Conservation (phyloP, 2,329 filamentous ascomycete species). For the Trichoderma aggressivum region DNA sequence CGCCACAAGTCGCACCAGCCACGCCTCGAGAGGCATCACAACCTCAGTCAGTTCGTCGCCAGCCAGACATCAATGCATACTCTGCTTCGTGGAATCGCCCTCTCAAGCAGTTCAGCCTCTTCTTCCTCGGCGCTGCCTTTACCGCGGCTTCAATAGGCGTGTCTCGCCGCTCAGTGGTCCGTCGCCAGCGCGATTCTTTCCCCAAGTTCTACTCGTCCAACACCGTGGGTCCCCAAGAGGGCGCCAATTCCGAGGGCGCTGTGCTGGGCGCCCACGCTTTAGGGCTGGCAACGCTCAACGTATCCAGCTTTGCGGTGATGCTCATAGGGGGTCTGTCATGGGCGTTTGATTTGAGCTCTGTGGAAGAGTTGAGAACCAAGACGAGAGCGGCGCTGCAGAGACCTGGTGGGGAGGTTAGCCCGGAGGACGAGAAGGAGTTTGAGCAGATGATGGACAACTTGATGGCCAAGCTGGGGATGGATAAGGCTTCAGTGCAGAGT, state of each 20-base stretch:
- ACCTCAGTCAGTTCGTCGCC: neutral
- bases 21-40: neutral
- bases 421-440: slow-evolving; percentile 57
- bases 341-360: slow-evolving; percentile 69
- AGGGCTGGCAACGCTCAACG: slow-evolving; percentile 82
- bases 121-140: slow-evolving; percentile 73
- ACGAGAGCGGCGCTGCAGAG: slow-evolving; percentile 44
- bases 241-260: slow-evolving; percentile 27
- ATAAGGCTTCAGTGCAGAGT: slow-evolving; percentile 18
- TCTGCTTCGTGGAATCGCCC: slow-evolving; percentile 21
- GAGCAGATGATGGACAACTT: slow-evolving; percentile 60
- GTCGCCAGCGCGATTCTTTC: slow-evolving; percentile 57
- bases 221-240: slow-evolving; percentile 29
- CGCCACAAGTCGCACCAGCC: neutral
- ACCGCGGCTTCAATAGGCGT: slow-evolving; percentile 68
- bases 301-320: slow-evolving; percentile 72
- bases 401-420: slow-evolving; percentile 27
- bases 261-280: slow-evolving; percentile 79
- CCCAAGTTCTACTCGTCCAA: slow-evolving; percentile 72
- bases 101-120: slow-evolving; percentile 58
- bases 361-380: slow-evolving; percentile 60
- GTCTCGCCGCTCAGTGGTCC: slow-evolving; percentile 65
- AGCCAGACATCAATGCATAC: slow-evolving; percentile 14
- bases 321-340: slow-evolving; percentile 69
- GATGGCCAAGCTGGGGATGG: slow-evolving; percentile 50